Evolutionary conservation across 2,329 filamentous ascomycete species (phyloP), one percentile per base, ranked within the genome.

Genomic region (Aureobasidium subglaciale): DNA sequence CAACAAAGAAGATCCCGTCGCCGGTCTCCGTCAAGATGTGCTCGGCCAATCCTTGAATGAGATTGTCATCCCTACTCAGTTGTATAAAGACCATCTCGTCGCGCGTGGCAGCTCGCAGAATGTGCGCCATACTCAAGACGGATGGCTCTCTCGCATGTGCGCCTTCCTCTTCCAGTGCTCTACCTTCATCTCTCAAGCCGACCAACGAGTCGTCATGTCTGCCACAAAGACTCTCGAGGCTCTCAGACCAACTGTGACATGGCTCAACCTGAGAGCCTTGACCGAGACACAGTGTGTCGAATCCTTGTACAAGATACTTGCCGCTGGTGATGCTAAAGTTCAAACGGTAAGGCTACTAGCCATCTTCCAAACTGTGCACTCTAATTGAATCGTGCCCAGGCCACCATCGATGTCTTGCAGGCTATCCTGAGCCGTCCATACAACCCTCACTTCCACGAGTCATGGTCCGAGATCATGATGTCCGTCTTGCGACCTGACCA

Each of bases 31-130:
- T 60, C 88, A 92, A 67, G 87, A 85, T 50, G 83, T 88, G 55
- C 80, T 99, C 59, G 95, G 90, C 67, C 88, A 90, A 68, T 88
- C 89, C 10, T 87, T 93, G 65, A 88, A 97, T 59, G 93, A 97
- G 69, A 90, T 97, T 59, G 95, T 96, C 69, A 95, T 91, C 0
- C 90, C 93, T 1, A 78, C 82, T 22, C 73, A 77, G 1, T 85
- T 96, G 18, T 82, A 96, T 55, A 73, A 82, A 59, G 86, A 95
- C 60, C 79, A 86, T 22, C 89, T 61, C 34, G 56, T 41, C 13
- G 84, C 86, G 63, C 79, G 90, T 62, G 85, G 89, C 60, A 77
- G 80, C 35, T 81, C 79, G 43, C 77, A 85, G 24, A 80, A 85
- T 52, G 82, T 95, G 55, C 84, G 92, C 35, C 87, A 75, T 67